phyloP scores from a whole-genome alignment of 2,329 filamentous ascomycete species.

The Pseudocercospora pini-densiflorae region DNA sequence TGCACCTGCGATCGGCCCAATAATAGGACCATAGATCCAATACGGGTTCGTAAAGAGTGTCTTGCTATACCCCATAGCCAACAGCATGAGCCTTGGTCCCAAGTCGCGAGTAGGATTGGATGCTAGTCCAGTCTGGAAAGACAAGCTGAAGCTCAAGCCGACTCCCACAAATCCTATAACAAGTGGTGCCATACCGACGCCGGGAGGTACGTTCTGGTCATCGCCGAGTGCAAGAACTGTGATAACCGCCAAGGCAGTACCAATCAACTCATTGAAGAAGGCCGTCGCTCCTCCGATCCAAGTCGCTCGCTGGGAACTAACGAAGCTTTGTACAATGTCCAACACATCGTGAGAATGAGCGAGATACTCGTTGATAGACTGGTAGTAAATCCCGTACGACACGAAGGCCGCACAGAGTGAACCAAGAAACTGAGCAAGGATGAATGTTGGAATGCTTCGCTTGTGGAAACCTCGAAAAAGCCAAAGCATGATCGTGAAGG shows the following conservation, averaged over 20 bases:
- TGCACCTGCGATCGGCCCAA: conserved; percentile 47
- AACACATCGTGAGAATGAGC: background rate
- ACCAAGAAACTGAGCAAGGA: conserved; percentile 57
- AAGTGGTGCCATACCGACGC: conserved; percentile 57
- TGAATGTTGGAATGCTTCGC: conserved; percentile 55
- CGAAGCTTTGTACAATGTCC: conserved; percentile 47
- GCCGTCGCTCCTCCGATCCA: conserved; percentile 51
- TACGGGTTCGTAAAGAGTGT: conserved; percentile 45
- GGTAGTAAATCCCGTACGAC: conserved; percentile 50
- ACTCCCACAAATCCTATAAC: conserved; percentile 52
- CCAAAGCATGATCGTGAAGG: conserved; percentile 47
- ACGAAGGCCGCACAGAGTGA: conserved; percentile 55
- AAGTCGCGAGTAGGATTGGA: conserved; percentile 57
- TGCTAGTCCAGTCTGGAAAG: conserved; percentile 52
- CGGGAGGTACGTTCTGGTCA: conserved; percentile 39
- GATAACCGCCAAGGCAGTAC: conserved; percentile 46
- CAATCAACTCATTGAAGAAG: conserved; percentile 56
- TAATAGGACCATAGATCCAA: conserved; percentile 53
- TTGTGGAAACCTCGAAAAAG: conserved; percentile 58
- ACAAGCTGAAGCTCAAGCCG: conserved; percentile 45
- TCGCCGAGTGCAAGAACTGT: conserved; percentile 45
- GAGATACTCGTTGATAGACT: conserved; percentile 41
- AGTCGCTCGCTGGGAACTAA: conserved; percentile 47
- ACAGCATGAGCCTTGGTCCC: conserved; percentile 52
- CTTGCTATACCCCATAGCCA: conserved; percentile 50